These are phyloP conservation scores for Pyricularia grisea DNA, from an alignment of 2,329 filamentous ascomycete genomes.

Conservation along the genomic window DNA sequence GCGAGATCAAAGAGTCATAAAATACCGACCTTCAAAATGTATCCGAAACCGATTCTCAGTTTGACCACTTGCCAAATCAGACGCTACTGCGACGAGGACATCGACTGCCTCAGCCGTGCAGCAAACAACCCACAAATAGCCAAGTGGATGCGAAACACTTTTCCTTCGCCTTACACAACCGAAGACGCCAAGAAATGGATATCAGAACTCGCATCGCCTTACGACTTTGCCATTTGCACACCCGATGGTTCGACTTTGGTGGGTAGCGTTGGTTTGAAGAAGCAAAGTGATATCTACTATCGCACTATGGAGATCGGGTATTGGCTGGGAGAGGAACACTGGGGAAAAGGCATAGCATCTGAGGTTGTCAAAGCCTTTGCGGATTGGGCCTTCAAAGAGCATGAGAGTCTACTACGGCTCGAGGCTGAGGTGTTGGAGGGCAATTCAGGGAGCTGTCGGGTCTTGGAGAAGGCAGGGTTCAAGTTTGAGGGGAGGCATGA, in stretches of 20 bases:
- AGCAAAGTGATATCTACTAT: conserved; percentile 26
- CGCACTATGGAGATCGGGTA: conserved; percentile 40
- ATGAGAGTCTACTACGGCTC: conserved; percentile 29
- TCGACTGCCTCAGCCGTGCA: conserved; percentile 19
- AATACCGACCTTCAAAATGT: background rate
- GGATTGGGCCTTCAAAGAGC: conserved; percentile 33
- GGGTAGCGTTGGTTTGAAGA: conserved; percentile 31
- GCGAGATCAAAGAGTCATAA: background rate
- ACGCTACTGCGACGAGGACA: conserved; percentile 28
- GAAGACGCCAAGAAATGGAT: conserved; percentile 25
- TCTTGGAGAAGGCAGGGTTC: conserved; percentile 33
- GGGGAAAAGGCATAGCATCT: conserved; percentile 36
- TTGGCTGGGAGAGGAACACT: conserved; percentile 30
- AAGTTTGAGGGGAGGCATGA: conserved; percentile 26
- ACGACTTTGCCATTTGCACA: conserved; percentile 25
- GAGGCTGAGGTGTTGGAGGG: conserved; percentile 26
- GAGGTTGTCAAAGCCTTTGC: conserved; percentile 29
- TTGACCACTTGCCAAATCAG: conserved; percentile 27
- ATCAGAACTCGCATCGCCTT: conserved; percentile 9
- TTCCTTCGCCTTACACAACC: conserved; percentile 35
- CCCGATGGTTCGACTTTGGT: conserved; percentile 20
- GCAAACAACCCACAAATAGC: conserved; percentile 29
- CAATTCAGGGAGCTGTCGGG: conserved; percentile 30
- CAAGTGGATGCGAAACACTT: conserved; percentile 30
- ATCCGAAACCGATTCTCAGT: conserved; percentile 15